Conservation (phyloP, 768 basidiomycete genomes). For the Leucosporidium yakuticum region DNA sequence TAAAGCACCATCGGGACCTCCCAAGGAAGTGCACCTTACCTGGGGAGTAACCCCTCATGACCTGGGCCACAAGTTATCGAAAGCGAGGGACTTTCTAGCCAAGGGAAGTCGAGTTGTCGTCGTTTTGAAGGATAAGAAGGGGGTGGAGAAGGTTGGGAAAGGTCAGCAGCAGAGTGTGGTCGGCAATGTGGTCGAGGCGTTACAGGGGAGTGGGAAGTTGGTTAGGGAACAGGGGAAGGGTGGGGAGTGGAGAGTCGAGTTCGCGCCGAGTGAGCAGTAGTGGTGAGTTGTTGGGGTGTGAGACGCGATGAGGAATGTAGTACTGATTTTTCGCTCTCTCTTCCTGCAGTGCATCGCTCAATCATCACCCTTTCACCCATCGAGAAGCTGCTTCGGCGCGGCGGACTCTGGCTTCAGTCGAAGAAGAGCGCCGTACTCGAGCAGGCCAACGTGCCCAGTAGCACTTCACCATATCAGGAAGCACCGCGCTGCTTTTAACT, state of each 20-base stretch:
- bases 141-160: slow-evolving; percentile 39
- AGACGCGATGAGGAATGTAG: no score
- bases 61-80: slow-evolving; percentile 59
- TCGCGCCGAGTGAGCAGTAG: background rate
- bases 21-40: slow-evolving; percentile 66
- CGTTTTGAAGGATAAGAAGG: slow-evolving; percentile 53
- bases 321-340: no score
- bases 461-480: no score
- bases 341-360: no score
- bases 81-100: slow-evolving; percentile 55
- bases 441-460: no score
- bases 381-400: no score
- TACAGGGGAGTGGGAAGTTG: slow-evolving; percentile 49
- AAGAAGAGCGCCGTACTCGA: no score
- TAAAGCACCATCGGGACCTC: slow-evolving; percentile 29
- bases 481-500: no score
- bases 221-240: slow-evolving; percentile 12
- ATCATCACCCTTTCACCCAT: no score
- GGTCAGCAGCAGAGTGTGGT: slow-evolving; percentile 45
- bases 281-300: no score
- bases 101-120: slow-evolving; percentile 59
- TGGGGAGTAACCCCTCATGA: slow-evolving; percentile 62
- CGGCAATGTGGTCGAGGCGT: slow-evolving; percentile 46
- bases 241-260: slow-evolving; percentile 19
- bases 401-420: no score